Evolutionary conservation across 2,329 filamentous ascomycete genomes (phyloP), one percentile per base, ranked within the genome.

Genomic region (Aureobasidium sp.): DNA sequence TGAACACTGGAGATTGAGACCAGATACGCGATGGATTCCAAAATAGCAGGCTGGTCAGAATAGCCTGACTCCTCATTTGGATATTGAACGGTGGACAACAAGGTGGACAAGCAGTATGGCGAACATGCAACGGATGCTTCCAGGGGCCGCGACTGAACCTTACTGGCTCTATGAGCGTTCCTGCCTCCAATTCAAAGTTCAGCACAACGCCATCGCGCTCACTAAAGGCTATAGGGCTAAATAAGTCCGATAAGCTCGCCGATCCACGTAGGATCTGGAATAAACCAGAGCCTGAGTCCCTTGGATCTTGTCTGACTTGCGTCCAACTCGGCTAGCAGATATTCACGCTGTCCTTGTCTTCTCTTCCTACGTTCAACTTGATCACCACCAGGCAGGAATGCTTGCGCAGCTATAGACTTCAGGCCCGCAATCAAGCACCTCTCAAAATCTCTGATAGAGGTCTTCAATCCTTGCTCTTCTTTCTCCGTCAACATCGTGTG

Each of bases 101-200:
- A 20, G 41, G 23, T 42, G 10, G 41, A 42, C 20, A 44, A 26
- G 9, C 13, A 27, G 27, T 1, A 15, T 7, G 42, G 23, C 8
- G 23, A 17, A 3, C 23, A 17, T 27, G 15, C 7, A 8, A 23
- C 9, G 23, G 5, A 15, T 13, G 4, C 15, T 34, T 55, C 17
- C 26, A 42, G 37, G 42, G 15, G 20, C 53, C 53, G 53, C 13
- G 27, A 29, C 46, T 56, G 53, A 56, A 56, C 53, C 53, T 56
- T 56, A 56, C 3, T 26, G 5, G 51, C 8, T 23, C n/a, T 7
- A 17, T 44, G 5, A 26, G 13, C 12, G 20, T 26, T 37, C n/a
- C 12, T 26, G 34, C 20, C 23, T 27, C 23, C 36, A n/a, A 17
- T 6, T 3, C 5, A 1, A 9, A 55, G 1, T 6, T 3, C 51